These are phyloP conservation scores for Aaosphaeria arxii DNA, from an alignment of 2,329 filamentous ascomycete species.

Conservation along the genomic window DNA sequence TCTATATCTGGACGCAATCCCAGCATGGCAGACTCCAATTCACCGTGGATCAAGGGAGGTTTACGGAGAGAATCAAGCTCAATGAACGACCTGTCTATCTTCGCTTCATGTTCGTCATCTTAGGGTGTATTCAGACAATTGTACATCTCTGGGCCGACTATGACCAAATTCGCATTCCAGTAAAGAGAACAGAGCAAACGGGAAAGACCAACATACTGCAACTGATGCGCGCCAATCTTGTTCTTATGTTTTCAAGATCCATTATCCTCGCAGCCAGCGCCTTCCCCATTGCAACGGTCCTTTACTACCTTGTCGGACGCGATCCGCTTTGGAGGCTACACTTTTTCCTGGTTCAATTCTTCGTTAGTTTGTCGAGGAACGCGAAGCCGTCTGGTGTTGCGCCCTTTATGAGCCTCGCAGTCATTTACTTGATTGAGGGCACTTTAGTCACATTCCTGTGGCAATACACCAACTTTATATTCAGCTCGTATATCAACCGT, in stretches of 20 bases:
- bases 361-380: slow-evolving; percentile 74
- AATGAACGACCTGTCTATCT: slow-evolving; percentile 88
- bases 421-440: slow-evolving; percentile 54
- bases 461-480: slow-evolving; percentile 73
- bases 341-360: slow-evolving; percentile 66
- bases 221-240: slow-evolving; percentile 7
- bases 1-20: slow-evolving; percentile 72
- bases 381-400: slow-evolving; percentile 57
- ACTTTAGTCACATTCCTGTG: slow-evolving; percentile 69
- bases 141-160: slow-evolving; percentile 71
- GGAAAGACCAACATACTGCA: slow-evolving; percentile 3
- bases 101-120: slow-evolving; percentile 64
- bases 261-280: slow-evolving; percentile 48
- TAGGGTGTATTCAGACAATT: slow-evolving; percentile 68
- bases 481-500: slow-evolving; percentile 75
- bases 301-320: slow-evolving; percentile 31
- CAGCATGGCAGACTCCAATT: slow-evolving; percentile 63
- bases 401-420: slow-evolving; percentile 54
- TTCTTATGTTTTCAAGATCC: slow-evolving; percentile 13
- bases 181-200: slow-evolving; percentile 18
- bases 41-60: slow-evolving; percentile 64
- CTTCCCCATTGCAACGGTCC: slow-evolving; percentile 11
- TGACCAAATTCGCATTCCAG: slow-evolving; percentile 61
- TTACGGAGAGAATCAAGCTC: slow-evolving; percentile 67
- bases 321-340: slow-evolving; percentile 48